A percentile compares a stretch with the other conserved stretches of the same genome.
phyloP scores from a whole-genome alignment of 371 early-diverging fungal species.

The Mucor ambiguus region DNA sequence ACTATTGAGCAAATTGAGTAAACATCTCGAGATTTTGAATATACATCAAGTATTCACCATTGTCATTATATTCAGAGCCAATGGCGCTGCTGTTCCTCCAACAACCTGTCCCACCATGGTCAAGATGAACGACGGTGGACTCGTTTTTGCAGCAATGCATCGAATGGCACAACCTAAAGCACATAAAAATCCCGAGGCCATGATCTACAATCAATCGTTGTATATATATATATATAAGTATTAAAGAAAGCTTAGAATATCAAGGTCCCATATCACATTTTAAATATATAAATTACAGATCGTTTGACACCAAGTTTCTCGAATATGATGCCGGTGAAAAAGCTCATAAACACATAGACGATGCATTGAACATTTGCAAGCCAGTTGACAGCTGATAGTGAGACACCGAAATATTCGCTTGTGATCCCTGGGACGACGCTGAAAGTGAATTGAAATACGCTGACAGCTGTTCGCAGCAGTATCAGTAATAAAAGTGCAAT shows the following conservation, averaged over 20 bases:
- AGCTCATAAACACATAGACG: slow-evolving; percentile 35
- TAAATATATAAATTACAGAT: slow-evolving; percentile 27
- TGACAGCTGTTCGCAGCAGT: slow-evolving; percentile 29
- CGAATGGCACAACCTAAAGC: slow-evolving; percentile 57
- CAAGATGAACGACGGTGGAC: slow-evolving; percentile 37
- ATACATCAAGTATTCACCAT: slow-evolving; percentile 24
- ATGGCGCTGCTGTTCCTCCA: slow-evolving; percentile 57
- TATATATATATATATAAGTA: background rate
- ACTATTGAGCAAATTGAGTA: slow-evolving; percentile 29
- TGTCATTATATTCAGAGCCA: slow-evolving; percentile 60
- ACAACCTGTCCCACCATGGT: slow-evolving; percentile 60
- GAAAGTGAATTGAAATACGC: slow-evolving; percentile 41
- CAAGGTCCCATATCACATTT: background rate
- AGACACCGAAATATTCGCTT: slow-evolving; percentile 25
- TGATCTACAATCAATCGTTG: slow-evolving; percentile 26
- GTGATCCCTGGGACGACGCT: slow-evolving; percentile 33
- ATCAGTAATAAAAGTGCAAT: slow-evolving; percentile 31
- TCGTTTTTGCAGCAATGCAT: slow-evolving; percentile 40
- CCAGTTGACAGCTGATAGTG: slow-evolving; percentile 41
- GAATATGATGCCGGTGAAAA: slow-evolving; percentile 38
- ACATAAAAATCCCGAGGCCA: slow-evolving; percentile 51
- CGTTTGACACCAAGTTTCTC: slow-evolving; percentile 35
- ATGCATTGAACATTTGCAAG: slow-evolving; percentile 36
- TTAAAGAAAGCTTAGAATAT: background rate
- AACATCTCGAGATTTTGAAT: background rate